A percentile compares a stretch with the other conserved stretches of the same genome.
These are phyloP conservation scores for Lipomyces kockii DNA, from an alignment of 805 yeast species.

Conservation along the genomic window DNA sequence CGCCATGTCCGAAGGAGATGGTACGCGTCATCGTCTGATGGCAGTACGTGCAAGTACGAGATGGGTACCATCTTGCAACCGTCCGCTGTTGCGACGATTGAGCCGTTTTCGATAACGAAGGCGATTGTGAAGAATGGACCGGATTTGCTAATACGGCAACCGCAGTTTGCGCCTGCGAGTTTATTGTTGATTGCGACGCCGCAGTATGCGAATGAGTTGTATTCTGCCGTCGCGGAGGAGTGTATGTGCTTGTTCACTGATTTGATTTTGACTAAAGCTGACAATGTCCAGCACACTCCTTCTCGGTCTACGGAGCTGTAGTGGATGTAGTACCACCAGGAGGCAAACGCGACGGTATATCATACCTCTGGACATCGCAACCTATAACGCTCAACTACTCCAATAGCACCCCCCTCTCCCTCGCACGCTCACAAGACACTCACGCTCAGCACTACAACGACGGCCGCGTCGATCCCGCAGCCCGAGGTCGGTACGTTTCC, in stretches of 20 bases:
- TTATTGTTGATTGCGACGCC: conserved; percentile 46
- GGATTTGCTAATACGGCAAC: conserved; percentile 15
- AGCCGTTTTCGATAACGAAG: conserved; percentile 8
- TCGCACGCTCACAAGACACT: neutral
- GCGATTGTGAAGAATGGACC: conserved; percentile 3
- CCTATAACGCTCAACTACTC: conserved; percentile 16
- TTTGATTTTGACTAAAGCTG: neutral
- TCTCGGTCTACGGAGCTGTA: conserved; percentile 25
- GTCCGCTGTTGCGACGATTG: conserved; percentile 5
- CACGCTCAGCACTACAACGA: conserved; percentile 10
- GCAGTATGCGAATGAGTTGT: conserved; percentile 43
- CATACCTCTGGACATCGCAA: conserved; percentile 30
- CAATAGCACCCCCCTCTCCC: conserved; percentile 5
- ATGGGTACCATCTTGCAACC: conserved; percentile 34
- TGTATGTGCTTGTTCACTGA: conserved; percentile 8
- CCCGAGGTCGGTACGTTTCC: conserved; percentile 27
- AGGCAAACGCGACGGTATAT: conserved; percentile 34
- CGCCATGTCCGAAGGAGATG: neutral
- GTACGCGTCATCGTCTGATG: neutral
- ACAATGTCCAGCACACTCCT: conserved; percentile 11
- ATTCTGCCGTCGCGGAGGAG: conserved; percentile 20
- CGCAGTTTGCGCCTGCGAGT: conserved; percentile 25
- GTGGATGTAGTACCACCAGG: conserved; percentile 35
- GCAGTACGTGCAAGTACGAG: neutral
- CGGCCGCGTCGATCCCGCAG: conserved; percentile 1